These are phyloP conservation scores for Cynanchum wilfordii DNA, from an alignment of 257 asterid genomes.

Conservation along the genomic window DNA sequence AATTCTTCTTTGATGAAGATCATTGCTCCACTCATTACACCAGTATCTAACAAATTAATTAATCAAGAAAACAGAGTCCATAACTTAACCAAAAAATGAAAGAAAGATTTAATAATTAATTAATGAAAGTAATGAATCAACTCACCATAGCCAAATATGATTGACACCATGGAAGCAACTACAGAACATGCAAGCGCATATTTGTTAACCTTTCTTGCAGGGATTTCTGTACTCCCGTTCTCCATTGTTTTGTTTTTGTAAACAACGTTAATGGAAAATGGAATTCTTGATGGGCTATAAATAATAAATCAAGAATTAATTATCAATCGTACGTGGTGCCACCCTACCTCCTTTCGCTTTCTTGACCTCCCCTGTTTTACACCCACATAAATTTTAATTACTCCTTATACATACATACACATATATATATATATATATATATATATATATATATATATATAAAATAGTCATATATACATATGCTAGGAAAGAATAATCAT, in stretches of 20 bases:
- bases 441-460: too few species aligned
- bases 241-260: neutral
- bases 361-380: too few species aligned
- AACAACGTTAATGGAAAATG: neutral
- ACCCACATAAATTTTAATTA: too few species aligned
- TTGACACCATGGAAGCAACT: constrained; percentile 69
- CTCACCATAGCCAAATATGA: constrained; percentile 70
- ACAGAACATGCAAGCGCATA: constrained; percentile 58
- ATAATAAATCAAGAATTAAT: neutral
- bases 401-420: too few species aligned
- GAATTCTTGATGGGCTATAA: too few species aligned
- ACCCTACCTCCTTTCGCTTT: neutral
- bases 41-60: constrained; percentile 45
- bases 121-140: neutral
- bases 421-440: too few species aligned
- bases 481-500: too few species aligned
- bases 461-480: too few species aligned
- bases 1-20: constrained; percentile 66
- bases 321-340: neutral
- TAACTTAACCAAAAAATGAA: neutral
- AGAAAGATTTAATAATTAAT: neutral
- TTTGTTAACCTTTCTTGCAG: constrained; percentile 33
- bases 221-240: neutral
- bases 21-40: constrained; percentile 89
- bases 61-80: neutral